These are phyloP conservation scores for Neofusicoccum kwambonambiense DNA, from an alignment of 2,329 filamentous ascomycete genomes.

Conservation along the genomic window DNA sequence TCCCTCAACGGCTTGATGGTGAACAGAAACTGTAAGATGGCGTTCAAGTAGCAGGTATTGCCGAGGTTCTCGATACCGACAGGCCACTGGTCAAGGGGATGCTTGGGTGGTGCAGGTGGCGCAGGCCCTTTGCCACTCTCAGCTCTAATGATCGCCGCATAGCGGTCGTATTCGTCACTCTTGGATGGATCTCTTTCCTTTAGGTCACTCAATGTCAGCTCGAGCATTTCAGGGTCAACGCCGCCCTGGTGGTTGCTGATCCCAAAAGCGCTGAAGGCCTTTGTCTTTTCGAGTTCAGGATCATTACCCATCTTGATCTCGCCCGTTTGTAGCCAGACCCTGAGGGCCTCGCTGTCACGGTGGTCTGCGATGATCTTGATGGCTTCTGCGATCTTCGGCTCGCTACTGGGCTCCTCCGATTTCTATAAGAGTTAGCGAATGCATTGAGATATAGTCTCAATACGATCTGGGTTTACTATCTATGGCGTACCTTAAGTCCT, in stretches of 20 bases:
- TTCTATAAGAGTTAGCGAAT: conserved; percentile 35
- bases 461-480: no score
- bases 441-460: neutral
- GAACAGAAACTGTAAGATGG: conserved; percentile 91
- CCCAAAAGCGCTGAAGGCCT: conserved; percentile 40
- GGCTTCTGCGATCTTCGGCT: conserved; percentile 54
- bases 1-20: conserved; percentile 79
- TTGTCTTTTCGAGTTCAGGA: conserved; percentile 52
- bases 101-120: conserved; percentile 15
- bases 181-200: conserved; percentile 8
- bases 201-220: conserved; percentile 24
- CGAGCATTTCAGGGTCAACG: conserved; percentile 46
- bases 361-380: conserved; percentile 58
- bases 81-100: conserved; percentile 58
- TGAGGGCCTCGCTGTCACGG: conserved; percentile 56
- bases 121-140: conserved; percentile 14
- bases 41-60: conserved; percentile 98
- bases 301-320: conserved; percentile 39
- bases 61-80: conserved; percentile 91
- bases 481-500: conserved; percentile 50
- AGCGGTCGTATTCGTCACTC: conserved; percentile 14
- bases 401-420: conserved; percentile 50
- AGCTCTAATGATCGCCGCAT: conserved; percentile 5
- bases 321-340: conserved; percentile 54
- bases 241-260: conserved; percentile 53